phyloP scores from a whole-genome alignment of 106 monocot genomes.

The Iris macrosiphon region DNA sequence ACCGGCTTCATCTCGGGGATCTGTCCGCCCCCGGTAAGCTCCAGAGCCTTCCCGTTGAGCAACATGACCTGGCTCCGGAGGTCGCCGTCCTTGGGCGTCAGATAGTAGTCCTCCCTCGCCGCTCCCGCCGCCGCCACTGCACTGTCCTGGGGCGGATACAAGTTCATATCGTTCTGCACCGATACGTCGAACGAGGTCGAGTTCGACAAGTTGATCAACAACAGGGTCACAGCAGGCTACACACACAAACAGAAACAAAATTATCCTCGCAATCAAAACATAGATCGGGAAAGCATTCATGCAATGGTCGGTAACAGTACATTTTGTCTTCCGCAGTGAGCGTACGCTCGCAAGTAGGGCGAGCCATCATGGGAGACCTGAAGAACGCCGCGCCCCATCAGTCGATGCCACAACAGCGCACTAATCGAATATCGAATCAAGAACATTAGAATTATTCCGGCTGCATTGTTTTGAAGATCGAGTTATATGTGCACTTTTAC shows the following conservation, averaged over 20 bases:
- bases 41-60: constrained; percentile 49
- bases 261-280: too few relatives aligned
- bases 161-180: constrained; percentile 21
- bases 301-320: constrained; percentile 2
- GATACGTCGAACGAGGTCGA: constrained; percentile 29
- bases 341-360: constrained; percentile 45
- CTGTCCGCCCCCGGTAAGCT: constrained; percentile 17
- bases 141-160: constrained; percentile 5
- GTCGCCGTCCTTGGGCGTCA: constrained; percentile 37
- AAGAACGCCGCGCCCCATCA: constrained; percentile 45
- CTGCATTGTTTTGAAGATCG: too few relatives aligned
- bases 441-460: background rate
- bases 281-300: background rate
- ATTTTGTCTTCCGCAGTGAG: constrained; percentile 49
- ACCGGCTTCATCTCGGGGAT: constrained; percentile 37
- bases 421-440: constrained; percentile 9
- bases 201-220: constrained; percentile 41
- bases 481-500: too few relatives aligned
- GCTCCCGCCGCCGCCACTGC: background rate
- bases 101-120: constrained; percentile 29
- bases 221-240: constrained; percentile 15
- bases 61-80: constrained; percentile 37
- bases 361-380: constrained; percentile 20
- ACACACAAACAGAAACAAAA: background rate
- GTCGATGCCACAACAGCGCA: constrained; percentile 31